A percentile compares a stretch with the other conserved stretches of the same genome.
Evolutionary conservation across 441 rosid genomes (phyloP).

Genomic region (Croton setiger): DNA sequence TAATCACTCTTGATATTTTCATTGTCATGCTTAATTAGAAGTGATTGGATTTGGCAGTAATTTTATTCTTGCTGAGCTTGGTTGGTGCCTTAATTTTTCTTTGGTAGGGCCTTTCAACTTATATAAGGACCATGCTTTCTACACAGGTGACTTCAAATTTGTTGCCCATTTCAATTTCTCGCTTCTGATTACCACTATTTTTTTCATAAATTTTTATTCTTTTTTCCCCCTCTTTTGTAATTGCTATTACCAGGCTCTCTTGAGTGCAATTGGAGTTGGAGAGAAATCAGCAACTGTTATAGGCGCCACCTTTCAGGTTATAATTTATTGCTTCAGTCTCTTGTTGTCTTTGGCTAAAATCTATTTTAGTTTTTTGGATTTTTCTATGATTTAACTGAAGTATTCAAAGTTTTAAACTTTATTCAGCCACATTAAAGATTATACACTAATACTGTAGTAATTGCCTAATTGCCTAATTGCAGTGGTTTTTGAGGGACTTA

Average conservation of each 20-base stretch:
- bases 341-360: not conserved
- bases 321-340: not conserved
- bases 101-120: constrained; percentile 78
- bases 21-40: not conserved
- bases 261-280: constrained; percentile 96
- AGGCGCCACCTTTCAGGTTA: constrained; percentile 96
- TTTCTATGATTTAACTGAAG: not conserved
- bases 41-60: not conserved
- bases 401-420: not conserved
- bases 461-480: constrained; percentile 25
- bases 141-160: constrained; percentile 59
- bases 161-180: not conserved
- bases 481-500: constrained; percentile 97
- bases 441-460: not conserved
- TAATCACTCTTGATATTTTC: not conserved
- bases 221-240: not conserved
- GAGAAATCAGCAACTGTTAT: constrained; percentile 95
- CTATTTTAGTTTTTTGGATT: not conserved
- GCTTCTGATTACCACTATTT: not conserved
- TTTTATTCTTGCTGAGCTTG: no score
- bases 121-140: constrained; percentile 94
- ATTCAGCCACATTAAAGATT: not conserved
- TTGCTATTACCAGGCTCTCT: constrained; percentile 56
- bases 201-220: not conserved
- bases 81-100: constrained; percentile 3